A percentile compares a stretch with the other conserved stretches of the same genome.
phyloP scores from a whole-genome alignment of 2,329 filamentous ascomycete genomes.

The Diaporthe sp. region DNA sequence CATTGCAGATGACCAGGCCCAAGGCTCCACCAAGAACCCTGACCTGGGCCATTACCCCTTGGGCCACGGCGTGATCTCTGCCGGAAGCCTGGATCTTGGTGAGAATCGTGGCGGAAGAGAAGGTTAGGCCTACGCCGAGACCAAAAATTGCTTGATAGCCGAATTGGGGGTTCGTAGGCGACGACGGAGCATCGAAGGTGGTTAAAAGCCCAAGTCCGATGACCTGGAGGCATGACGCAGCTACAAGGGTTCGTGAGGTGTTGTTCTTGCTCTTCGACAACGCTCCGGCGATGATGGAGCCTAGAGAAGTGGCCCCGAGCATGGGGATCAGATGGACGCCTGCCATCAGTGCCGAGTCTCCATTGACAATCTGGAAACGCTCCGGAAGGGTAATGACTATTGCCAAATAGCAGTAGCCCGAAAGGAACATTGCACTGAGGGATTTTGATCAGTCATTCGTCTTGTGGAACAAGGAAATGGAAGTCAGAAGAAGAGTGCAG shows the following conservation, averaged over 20 bases:
- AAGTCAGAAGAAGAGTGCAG: no score
- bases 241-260: conserved; percentile 64
- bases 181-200: conserved; percentile 52
- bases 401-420: conserved; percentile 70
- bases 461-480: no score
- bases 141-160: conserved; percentile 70
- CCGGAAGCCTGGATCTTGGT: conserved; percentile 65
- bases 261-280: conserved; percentile 68
- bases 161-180: conserved; percentile 59
- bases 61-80: conserved; percentile 68
- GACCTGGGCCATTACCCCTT: conserved; percentile 71
- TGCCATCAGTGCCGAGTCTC: conserved; percentile 64
- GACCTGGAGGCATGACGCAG: conserved; percentile 64
- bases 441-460: conserved; percentile 21
- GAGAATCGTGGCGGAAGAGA: conserved; percentile 70
- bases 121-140: conserved; percentile 70
- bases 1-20: conserved; percentile 70
- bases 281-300: conserved; percentile 67
- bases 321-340: conserved; percentile 71
- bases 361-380: conserved; percentile 71
- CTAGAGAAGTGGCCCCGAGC: conserved; percentile 68
- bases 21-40: conserved; percentile 72
- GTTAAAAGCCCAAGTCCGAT: conserved; percentile 66
- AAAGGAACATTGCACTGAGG: conserved; percentile 66
- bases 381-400: conserved; percentile 72